Conservation (phyloP, 2,329 filamentous ascomycete genomes). For the Fusarium sp. region DNA sequence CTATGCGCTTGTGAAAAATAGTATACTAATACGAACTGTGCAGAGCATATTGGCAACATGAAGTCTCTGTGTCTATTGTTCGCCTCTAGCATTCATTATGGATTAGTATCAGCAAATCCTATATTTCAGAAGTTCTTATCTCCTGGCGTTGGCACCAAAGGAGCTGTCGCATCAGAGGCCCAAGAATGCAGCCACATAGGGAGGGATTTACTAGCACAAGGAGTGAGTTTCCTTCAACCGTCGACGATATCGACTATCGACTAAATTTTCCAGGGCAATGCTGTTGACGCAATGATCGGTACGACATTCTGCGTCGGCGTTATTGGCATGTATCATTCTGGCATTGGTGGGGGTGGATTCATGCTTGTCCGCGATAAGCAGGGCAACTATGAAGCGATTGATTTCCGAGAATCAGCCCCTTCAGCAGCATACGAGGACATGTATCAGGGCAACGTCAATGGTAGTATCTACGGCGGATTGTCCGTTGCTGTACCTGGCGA, state of each 20-base stretch:
- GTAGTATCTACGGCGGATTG: conserved; percentile 80
- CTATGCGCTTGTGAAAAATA: neutral
- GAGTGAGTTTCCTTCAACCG: conserved; percentile 57
- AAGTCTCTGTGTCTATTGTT: conserved; percentile 25
- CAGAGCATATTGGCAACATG: conserved; percentile 9
- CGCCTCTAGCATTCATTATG: conserved; percentile 26
- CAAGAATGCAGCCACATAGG: conserved; percentile 79
- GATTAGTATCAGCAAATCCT: conserved; percentile 24
- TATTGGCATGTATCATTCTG: conserved; percentile 82
- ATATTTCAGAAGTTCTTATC: conserved; percentile 31
- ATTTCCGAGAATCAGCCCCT: conserved; percentile 91
- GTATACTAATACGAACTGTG: conserved; percentile 8
- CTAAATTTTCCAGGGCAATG: conserved; percentile 70
- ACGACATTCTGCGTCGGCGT: conserved; percentile 83
- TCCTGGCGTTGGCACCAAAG: conserved; percentile 52
- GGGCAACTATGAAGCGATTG: conserved; percentile 87
- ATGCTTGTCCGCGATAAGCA: conserved; percentile 81
- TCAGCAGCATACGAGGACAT: conserved; percentile 86
- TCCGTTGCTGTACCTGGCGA: conserved; percentile 81
- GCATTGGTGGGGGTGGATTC: conserved; percentile 93
- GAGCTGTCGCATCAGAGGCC: conserved; percentile 80
- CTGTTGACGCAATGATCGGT: conserved; percentile 81
- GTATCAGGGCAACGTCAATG: conserved; percentile 79
- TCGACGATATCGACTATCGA: neutral
- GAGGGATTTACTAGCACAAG: conserved; percentile 69